Conservation (phyloP, 2,329 filamentous ascomycete genomes). For the Fusarium sp. region DNA sequence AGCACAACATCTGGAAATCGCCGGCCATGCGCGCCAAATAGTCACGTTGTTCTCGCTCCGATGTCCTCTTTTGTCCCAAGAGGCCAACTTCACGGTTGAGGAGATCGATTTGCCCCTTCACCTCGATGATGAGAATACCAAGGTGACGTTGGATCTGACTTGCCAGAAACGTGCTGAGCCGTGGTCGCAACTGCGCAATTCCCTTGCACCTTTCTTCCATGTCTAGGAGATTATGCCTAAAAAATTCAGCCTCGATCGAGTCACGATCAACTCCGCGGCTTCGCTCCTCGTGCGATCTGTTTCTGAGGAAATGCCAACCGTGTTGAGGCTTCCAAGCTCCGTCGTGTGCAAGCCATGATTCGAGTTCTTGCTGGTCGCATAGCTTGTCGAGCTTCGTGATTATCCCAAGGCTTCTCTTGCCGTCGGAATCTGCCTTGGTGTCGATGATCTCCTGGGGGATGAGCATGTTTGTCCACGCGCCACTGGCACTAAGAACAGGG, state of each 20-base stretch:
- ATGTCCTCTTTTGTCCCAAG: not conserved
- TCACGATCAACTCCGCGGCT: not conserved
- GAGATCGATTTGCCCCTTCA: not conserved
- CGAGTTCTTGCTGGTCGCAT: not conserved
- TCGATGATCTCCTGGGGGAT: not conserved
- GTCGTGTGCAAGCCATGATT: not conserved
- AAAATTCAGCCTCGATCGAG: not conserved
- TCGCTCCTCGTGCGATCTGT: not conserved
- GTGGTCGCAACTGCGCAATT: not conserved
- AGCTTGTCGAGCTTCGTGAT: not conserved
- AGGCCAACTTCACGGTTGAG: not conserved
- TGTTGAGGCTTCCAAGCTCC: not conserved
- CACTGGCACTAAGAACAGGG: slow-evolving; percentile 55
- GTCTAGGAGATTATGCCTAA: not conserved
- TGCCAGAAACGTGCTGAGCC: not conserved
- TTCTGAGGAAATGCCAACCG: not conserved
- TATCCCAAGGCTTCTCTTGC: not conserved
- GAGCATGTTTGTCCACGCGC: not conserved
- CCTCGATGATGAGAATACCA: not conserved
- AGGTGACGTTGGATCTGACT: not conserved
- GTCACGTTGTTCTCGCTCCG: not conserved
- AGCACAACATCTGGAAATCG: not conserved
- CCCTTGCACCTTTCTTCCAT: not conserved
- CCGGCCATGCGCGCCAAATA: not conserved
- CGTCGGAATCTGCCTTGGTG: not conserved